phyloP scores from a whole-genome alignment of 352 stramenopile species.

The Globisporangium spiculum region DNA sequence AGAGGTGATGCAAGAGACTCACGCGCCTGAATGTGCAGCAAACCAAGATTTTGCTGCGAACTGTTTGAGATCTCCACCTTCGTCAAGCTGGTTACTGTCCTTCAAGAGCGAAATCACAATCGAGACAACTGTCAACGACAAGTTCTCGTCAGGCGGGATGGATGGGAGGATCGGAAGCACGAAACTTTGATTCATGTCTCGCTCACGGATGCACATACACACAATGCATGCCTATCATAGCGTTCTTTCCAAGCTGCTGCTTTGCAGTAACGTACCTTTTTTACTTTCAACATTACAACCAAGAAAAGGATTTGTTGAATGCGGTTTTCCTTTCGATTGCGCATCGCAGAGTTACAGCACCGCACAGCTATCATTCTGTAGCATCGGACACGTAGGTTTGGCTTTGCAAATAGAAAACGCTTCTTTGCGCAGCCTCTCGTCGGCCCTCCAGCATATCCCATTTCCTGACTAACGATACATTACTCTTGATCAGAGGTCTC shows the following conservation, averaged over 20 bases:
- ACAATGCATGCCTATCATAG: too few relatives aligned
- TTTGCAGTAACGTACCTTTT: not conserved
- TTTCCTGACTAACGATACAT: too few relatives aligned
- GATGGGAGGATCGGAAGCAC: not conserved
- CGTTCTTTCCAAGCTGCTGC: not conserved
- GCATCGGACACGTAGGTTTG: too few relatives aligned
- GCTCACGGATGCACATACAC: too few relatives aligned
- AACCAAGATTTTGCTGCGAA: not conserved
- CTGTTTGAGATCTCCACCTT: not conserved
- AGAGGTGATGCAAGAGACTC: too few relatives aligned
- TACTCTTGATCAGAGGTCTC: too few relatives aligned
- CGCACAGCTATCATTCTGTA: too few relatives aligned
- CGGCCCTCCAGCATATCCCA: too few relatives aligned
- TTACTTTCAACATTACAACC: not conserved
- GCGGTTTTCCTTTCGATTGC: not conserved
- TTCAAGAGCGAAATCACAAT: not conserved
- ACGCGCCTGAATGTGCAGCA: too few relatives aligned
- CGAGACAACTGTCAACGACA: not conserved
- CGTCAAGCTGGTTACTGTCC: not conserved
- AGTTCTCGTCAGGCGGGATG: not conserved
- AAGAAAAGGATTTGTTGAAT: not conserved
- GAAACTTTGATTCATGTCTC: not conserved
- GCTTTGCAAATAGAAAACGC: too few relatives aligned
- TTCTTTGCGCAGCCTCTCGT: too few relatives aligned
- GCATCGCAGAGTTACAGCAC: not conserved